Percentiles rank a stretch among this genome's conserved stretches.
phyloP scores from a whole-genome alignment of 2,329 filamentous ascomycete genomes.

The Beauveria sp. region DNA sequence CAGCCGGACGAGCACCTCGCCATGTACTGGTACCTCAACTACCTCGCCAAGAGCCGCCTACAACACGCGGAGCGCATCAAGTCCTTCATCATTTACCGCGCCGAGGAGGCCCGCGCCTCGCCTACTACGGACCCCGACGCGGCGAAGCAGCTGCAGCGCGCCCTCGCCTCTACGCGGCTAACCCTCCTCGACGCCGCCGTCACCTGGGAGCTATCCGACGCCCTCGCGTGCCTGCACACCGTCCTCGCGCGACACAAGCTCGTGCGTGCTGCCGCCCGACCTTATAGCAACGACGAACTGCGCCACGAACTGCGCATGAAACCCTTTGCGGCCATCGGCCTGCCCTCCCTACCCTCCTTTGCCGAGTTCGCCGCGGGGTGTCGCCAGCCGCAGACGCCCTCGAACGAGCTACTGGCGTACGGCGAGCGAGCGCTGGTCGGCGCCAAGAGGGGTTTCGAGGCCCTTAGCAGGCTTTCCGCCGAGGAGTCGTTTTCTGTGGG shows the following conservation, averaged over 20 bases:
- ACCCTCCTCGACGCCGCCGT: constrained; percentile 59
- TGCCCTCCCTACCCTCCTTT: constrained; percentile 60
- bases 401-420: constrained; percentile 34
- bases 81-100: constrained; percentile 46
- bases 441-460: constrained; percentile 50
- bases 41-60: constrained; percentile 60
- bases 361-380: constrained; percentile 48
- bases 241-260: constrained; percentile 52
- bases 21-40: constrained; percentile 88
- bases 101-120: constrained; percentile 21
- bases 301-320: constrained; percentile 84
- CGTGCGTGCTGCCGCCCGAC: constrained; percentile 43
- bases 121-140: constrained; percentile 19
- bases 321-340: constrained; percentile 62
- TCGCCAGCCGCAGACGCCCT: constrained; percentile 30
- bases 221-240: constrained; percentile 57
- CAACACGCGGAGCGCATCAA: constrained; percentile 68
- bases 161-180: constrained; percentile 49
- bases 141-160: constrained; percentile 38
- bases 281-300: constrained; percentile 60
- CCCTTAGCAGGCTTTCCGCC: constrained; percentile 42
- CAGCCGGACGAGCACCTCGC: constrained; percentile 73
- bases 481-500: constrained; percentile 48
- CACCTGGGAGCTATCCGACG: constrained; percentile 48
- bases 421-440: constrained; percentile 38